Evolutionary conservation across 805 yeast species (phyloP).

Genomic region (Candida oleophila): DNA sequence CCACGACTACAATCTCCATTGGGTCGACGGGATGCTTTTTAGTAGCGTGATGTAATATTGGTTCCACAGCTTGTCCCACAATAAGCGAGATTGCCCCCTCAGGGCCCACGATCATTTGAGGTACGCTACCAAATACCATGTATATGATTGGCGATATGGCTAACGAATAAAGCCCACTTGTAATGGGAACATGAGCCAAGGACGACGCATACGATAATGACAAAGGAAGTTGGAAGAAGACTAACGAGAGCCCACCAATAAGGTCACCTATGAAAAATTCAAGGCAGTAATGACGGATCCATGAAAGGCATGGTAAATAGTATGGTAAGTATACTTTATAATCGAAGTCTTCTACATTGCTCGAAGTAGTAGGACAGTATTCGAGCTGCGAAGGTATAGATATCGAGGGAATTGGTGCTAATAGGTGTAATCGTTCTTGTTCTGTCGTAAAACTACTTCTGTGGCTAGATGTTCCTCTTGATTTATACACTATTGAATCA

Average conservation of each 20-base stretch:
- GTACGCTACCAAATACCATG: constrained; percentile 42
- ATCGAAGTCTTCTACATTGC: constrained; percentile 18
- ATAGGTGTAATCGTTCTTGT: background rate
- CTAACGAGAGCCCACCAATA: constrained; percentile 82
- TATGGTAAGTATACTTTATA: constrained; percentile 43
- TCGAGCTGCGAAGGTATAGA: constrained; percentile 8
- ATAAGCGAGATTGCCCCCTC: constrained; percentile 45
- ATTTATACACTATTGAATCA: background rate
- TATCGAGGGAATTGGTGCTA: background rate
- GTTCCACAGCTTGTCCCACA: constrained; percentile 48
- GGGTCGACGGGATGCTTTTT: constrained; percentile 31
- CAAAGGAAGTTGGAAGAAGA: constrained; percentile 88
- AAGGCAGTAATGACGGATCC: constrained; percentile 56
- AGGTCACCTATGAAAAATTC: constrained; percentile 57
- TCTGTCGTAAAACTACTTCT: background rate
- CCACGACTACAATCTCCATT: constrained; percentile 59
- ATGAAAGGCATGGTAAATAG: constrained; percentile 64
- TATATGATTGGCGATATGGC: constrained; percentile 42
- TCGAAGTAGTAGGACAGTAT: constrained; percentile 22
- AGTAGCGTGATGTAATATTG: constrained; percentile 35
- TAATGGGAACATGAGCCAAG: constrained; percentile 43
- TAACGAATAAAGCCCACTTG: constrained; percentile 38
- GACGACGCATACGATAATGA: constrained; percentile 48
- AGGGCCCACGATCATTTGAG: constrained; percentile 48
- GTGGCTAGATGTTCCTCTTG: background rate